phyloP scores from a whole-genome alignment of 305 asterid species.

The Ruellia speciosa region DNA sequence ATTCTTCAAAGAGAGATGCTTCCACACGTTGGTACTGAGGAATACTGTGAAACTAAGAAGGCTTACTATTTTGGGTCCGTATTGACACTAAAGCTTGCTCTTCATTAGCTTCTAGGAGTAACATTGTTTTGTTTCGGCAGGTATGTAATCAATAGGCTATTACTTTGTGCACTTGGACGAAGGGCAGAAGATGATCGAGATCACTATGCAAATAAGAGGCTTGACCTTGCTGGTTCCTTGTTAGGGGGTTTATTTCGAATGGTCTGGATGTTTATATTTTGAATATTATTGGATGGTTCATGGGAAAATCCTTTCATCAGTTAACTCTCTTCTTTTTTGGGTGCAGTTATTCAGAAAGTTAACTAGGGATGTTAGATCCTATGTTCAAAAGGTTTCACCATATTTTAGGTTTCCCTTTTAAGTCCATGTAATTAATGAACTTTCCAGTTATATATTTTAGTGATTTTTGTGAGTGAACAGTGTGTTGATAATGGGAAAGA shows the following conservation, averaged over 20 bases:
- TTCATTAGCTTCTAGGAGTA: too few species aligned
- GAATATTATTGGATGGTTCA: not conserved
- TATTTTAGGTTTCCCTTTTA: conserved; percentile 24
- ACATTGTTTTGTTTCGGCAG: conserved; percentile 60
- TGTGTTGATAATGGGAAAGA: conserved; percentile 98
- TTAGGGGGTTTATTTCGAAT: conserved; percentile 91
- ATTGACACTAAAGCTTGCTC: not conserved
- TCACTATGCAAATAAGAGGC: conserved; percentile 93
- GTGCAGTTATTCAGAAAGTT: conserved; percentile 91
- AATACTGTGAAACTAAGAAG: conserved; percentile 89
- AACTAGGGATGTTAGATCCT: conserved; percentile 90
- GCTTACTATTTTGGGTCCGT: conserved; percentile 92
- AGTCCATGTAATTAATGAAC: conserved; percentile 76
- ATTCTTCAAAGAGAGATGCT: conserved; percentile 98
- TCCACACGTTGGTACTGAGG: conserved; percentile 95
- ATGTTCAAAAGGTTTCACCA: conserved; percentile 80
- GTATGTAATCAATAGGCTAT: conserved; percentile 83
- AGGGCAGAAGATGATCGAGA: conserved; percentile 96
- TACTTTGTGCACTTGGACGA: conserved; percentile 90
- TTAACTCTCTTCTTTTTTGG: too few species aligned
- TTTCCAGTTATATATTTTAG: conserved; percentile 13
- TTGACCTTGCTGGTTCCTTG: conserved; percentile 98
- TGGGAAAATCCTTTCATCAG: too few species aligned
- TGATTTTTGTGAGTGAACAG: conserved; percentile 24
- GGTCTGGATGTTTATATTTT: conserved; percentile 36